Base-by-base conservation (phyloP, 2,329 filamentous ascomycete genomes). In the Claviceps paspali region DNA sequence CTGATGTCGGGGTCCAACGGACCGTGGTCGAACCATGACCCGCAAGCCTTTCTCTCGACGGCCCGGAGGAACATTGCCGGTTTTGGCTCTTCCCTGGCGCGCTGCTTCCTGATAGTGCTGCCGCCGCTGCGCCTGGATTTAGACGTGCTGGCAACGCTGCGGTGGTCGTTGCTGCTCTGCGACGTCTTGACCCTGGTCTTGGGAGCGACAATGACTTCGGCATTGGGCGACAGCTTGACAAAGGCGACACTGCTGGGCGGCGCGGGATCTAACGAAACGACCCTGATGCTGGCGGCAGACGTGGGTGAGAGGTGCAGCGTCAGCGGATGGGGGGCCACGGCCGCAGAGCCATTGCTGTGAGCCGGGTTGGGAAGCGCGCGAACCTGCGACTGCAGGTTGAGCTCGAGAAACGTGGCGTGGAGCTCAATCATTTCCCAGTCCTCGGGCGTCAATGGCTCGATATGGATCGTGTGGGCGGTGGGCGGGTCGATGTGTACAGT, bases 341-440 rank as follows among this genome's bases (percentile, higher is more conserved):
- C 55, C 19, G 66, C 62, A 19, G 64, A 64, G 21, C 65, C 64
- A 4, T 63, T 55, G 18, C 61, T 65, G 53, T 76, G 82, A 18
- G 70, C 64, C 14, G 88, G 88, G 56, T 95, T 96, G 18, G 88
- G 88, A 17, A 98, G 67, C 14, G 88, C 88, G 49, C 91, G 80
- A 48, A 98, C 87, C 62, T 98, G 91, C 31, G 80, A 82, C 23
- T 94, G 67, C 36, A 98, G 76, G 56, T 98, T 96, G 45, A 95
- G 68, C 54, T 98, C 91, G 35, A 98, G 67, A 52, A 96, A 98
- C 12, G 81, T 91, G 5, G 91, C 91, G 63, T 98, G 91, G 2
- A 98, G 67, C 59, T 98, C 91, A 49, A 98, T 96, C 50, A 96
- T 93, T 60, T 98, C 91, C 91, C 91, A 98, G 55, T 98, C 91